Conservation (phyloP, 2,329 filamentous ascomycete genomes). For the Furcasterigmium sp. region DNA sequence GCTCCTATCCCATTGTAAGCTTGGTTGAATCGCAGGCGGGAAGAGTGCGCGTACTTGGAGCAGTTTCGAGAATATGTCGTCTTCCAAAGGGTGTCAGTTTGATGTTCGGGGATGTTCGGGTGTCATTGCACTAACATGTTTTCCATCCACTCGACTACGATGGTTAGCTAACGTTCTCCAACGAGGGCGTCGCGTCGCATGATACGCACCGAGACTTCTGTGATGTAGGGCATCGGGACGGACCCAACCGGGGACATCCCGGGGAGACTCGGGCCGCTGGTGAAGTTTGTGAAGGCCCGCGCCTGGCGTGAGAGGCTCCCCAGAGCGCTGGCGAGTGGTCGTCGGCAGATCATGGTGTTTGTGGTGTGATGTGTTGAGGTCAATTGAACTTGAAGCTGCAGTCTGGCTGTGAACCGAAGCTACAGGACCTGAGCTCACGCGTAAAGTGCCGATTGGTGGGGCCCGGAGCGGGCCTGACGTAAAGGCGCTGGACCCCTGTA, state of each 20-base stretch:
- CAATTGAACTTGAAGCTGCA: too few species aligned
- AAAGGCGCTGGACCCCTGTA: too few species aligned
- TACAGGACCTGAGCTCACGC: neutral
- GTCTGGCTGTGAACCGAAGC: too few species aligned
- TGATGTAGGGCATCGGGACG: slow-evolving; percentile 57
- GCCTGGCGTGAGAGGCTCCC: slow-evolving; percentile 24
- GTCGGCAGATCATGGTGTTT: slow-evolving; percentile 28
- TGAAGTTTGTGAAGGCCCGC: slow-evolving; percentile 38
- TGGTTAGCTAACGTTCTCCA: slow-evolving; percentile 17
- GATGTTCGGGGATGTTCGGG: slow-evolving; percentile 8
- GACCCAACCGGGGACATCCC: slow-evolving; percentile 20
- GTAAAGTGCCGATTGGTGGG: too few species aligned
- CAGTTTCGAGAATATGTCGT: slow-evolving; percentile 78
- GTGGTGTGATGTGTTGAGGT: neutral
- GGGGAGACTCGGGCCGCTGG: slow-evolving; percentile 18
- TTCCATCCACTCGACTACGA: slow-evolving; percentile 68
- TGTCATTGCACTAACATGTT: slow-evolving; percentile 55
- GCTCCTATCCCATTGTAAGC: slow-evolving; percentile 53
- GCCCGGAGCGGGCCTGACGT: too few species aligned
- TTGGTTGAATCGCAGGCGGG: neutral
- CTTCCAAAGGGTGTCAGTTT: slow-evolving; percentile 31
- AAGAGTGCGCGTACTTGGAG: slow-evolving; percentile 51
- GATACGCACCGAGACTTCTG: slow-evolving; percentile 42
- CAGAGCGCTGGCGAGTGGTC: slow-evolving; percentile 26
- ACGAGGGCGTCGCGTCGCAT: neutral